Evolutionary conservation across 2,329 filamentous ascomycete genomes (phyloP).

Genomic region (Calonectria crousiana): DNA sequence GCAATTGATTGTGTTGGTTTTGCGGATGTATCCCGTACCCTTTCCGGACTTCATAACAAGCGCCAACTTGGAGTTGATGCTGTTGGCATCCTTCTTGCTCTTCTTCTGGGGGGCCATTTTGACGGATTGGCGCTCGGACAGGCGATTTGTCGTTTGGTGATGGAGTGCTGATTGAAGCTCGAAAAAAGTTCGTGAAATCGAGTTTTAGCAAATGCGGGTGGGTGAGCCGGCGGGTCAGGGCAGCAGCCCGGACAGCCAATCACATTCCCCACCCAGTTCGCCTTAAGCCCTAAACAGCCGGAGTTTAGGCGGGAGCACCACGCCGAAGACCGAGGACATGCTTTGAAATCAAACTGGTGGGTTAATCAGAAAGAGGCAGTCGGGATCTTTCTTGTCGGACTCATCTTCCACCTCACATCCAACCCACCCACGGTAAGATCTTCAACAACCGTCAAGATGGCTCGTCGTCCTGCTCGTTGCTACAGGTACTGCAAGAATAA

Average conservation of each 20-base stretch:
- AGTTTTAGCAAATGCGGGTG: conserved; percentile 38
- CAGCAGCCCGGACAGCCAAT: conserved; percentile 44
- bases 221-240: conserved; percentile 40
- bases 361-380: conserved; percentile 47
- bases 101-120: conserved; percentile 81
- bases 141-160: conserved; percentile 49
- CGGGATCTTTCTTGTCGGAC: conserved; percentile 43
- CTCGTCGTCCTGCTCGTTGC: conserved; percentile 98
- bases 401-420: conserved; percentile 51
- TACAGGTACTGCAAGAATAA: conserved; percentile 99
- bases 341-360: conserved; percentile 67
- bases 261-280: conserved; percentile 5
- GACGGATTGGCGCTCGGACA: conserved; percentile 56
- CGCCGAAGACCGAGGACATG: conserved; percentile 50
- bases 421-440: conserved; percentile 53
- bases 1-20: background rate
- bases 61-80: conserved; percentile 71
- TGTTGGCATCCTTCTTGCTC: conserved; percentile 87
- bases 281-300: conserved; percentile 55
- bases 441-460: conserved; percentile 86
- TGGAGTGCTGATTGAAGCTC: conserved; percentile 42
- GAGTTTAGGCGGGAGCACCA: conserved; percentile 52
- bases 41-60: conserved; percentile 77
- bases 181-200: conserved; percentile 41
- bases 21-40: conserved; percentile 67